Base-by-base conservation (phyloP, 305 asterid genomes). In the Lippia alba region DNA sequence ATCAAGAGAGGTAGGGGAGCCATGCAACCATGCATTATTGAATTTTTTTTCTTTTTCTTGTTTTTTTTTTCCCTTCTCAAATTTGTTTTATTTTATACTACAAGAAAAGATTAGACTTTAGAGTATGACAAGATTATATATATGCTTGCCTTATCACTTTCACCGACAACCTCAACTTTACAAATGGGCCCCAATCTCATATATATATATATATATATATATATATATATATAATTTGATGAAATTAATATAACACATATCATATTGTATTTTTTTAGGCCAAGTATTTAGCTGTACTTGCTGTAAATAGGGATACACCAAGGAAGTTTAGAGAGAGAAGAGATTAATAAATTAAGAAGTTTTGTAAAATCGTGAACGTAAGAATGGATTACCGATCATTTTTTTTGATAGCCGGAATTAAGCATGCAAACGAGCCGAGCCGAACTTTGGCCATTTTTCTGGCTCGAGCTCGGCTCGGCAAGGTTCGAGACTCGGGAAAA, bases 111-210 rank as follows among this genome's bases (percentile, higher is more conserved):
- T 7, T 44, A 44, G 45, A 39, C 45, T 39, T 48, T 44, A 32
- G 65, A 44, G 60, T 44, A 69, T 72, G 71, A 55, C 66, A 64
- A 63, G 58, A 63, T 62, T 72, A 45, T 46, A 64, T 32, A 45
- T 44, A 17, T 7, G 70, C 55, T 53, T 7, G 70, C 55, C 60
- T 64, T 45, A 17, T 54, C 76, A 44, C 9, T 36, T 36, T 64
- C 77, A 64, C 41, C 61, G 46, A 53, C 60, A 57, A 57, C 66
- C 48, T 69, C 58, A 34, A 63, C 54, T 64, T 45, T 34, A 14
- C 10, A 56, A 24, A 56, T 12, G 51, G 71, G 57, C 59, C 71
- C 76, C 5, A 57, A 16, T 2, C 44, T 14, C 24, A 51, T 39
- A 14, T 4, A 40, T 60, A 10, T 6, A 1, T 18, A 53, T 17